Base-by-base conservation (phyloP, 805 yeast species). In the Candida arabinofermentans region DNA sequence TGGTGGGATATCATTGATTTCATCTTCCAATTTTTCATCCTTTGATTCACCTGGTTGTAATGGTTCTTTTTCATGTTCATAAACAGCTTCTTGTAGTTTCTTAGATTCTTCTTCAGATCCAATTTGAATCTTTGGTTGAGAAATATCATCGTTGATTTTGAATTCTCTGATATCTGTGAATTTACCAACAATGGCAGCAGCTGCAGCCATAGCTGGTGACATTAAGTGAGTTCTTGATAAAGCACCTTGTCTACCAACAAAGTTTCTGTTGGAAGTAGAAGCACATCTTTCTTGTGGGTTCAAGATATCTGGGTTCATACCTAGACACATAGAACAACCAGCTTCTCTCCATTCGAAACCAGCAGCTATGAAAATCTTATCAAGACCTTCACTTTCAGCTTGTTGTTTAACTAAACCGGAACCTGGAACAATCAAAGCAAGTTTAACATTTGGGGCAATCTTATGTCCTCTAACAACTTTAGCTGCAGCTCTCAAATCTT, bases 131-230 rank as follows among this genome's bases (percentile, higher is more conserved):
- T 78, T 70, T 47, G 95, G 81, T 41, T 67, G 62, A 55, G 79
- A 83, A 50, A 74, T 77, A 49, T 74, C 58, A 34, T 69, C 75
- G 48, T 73, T 69, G 66, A 78, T 84, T 46, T 79, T 70, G 64
- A 76, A 86, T 42, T 86, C 83, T 69, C 99, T 83, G 55, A 90
- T 90, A 62, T 93, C 99, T 35, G 86, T 76, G 57, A 93, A 82
- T 59, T 83, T 88, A 53, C 99, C 99, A 42, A 75, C 77, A 53
- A 93, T 82, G 57, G 90, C 96, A 16, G 99, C 98, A 17, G 98
- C 97, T 24, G 99, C 99, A 36, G 99, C 99, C 99, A 93, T 93
- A 18, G 96, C 96, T 30, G 99, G 99, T 12, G 96, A 87, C 96
- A 91, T 88, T 62, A 93, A 77, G 64, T 93, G 99, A 16, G 99